Conservation (phyloP, 805 yeast species). For the Citeromyces matritensis region DNA sequence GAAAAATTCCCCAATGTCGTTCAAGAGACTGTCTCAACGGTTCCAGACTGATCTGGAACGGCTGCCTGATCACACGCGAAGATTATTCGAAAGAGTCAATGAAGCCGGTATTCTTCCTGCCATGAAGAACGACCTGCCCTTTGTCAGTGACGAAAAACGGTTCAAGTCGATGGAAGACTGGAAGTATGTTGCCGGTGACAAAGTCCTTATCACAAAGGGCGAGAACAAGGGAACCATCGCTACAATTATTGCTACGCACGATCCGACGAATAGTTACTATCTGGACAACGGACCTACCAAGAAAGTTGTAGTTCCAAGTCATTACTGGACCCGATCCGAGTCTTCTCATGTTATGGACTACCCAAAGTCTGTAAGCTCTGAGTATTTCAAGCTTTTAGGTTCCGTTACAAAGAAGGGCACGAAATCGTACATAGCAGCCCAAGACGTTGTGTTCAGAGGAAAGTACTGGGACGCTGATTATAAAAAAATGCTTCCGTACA, state of each 20-base stretch:
- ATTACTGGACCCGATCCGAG: constrained; percentile 61
- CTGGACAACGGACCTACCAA: constrained; percentile 57
- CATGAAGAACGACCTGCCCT: constrained; percentile 9
- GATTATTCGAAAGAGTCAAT: constrained; percentile 13
- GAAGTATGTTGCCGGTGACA: constrained; percentile 60
- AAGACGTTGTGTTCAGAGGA: constrained; percentile 53
- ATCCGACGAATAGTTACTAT: constrained; percentile 45
- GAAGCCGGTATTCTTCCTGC: constrained; percentile 15
- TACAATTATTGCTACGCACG: constrained; percentile 41
- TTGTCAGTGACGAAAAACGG: constrained; percentile 15
- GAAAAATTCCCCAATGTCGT: no score
- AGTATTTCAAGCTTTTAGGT: constrained; percentile 62
- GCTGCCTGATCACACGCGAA: constrained; percentile 3
- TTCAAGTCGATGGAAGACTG: constrained; percentile 33
- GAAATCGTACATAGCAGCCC: constrained; percentile 62
- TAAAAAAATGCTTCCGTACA: constrained; percentile 58
- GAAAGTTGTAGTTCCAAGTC: constrained; percentile 53
- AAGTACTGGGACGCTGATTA: constrained; percentile 61
- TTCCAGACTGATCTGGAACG: no score
- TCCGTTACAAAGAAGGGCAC: constrained; percentile 58
- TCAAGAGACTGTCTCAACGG: no score
- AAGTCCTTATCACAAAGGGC: constrained; percentile 62
- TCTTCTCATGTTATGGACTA: constrained; percentile 54
- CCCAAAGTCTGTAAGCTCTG: constrained; percentile 47
- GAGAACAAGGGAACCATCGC: constrained; percentile 62